Evolutionary conservation across 306 rosid species (phyloP).

Genomic region (Malus orientalis): DNA sequence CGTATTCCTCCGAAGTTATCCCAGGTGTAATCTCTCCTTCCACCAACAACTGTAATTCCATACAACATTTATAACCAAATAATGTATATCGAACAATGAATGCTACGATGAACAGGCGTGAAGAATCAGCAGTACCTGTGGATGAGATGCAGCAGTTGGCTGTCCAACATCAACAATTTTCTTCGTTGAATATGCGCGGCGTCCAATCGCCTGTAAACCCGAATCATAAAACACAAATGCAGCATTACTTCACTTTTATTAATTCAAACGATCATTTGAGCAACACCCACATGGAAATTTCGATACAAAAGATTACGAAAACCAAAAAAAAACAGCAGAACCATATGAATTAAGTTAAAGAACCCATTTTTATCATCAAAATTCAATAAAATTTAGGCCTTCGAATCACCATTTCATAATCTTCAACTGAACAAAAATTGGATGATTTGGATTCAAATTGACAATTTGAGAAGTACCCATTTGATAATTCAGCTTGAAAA

Average conservation of each 20-base stretch:
- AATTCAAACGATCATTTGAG: not conserved
- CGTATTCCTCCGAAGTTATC: conserved; percentile 65
- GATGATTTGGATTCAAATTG: not conserved
- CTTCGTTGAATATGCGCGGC: conserved; percentile 40
- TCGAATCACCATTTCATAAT: not conserved
- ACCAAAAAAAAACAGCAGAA: not conserved
- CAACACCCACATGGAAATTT: not conserved
- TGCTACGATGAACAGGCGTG: not conserved
- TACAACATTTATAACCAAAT: not conserved
- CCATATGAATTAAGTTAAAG: not conserved
- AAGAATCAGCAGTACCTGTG: conserved; percentile 42
- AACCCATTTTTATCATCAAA: not conserved
- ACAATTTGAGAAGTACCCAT: not conserved
- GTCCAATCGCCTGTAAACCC: conserved; percentile 38
- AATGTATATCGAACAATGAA: not conserved
- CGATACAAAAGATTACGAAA: not conserved
- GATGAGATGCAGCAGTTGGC: conserved; percentile 78
- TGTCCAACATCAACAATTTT: conserved; percentile 68
- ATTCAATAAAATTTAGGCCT: not conserved
- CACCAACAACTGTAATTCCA: conserved; percentile 47
- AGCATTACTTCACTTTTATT: not conserved
- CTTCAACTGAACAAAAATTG: not conserved
- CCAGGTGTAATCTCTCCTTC: conserved; percentile 91
- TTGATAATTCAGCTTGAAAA: not conserved
- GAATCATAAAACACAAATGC: conserved; percentile 12